Percentiles rank a stretch among this genome's conserved stretches.
Evolutionary conservation across 805 yeast species (phyloP).

Genomic region (Candida boleticola): DNA sequence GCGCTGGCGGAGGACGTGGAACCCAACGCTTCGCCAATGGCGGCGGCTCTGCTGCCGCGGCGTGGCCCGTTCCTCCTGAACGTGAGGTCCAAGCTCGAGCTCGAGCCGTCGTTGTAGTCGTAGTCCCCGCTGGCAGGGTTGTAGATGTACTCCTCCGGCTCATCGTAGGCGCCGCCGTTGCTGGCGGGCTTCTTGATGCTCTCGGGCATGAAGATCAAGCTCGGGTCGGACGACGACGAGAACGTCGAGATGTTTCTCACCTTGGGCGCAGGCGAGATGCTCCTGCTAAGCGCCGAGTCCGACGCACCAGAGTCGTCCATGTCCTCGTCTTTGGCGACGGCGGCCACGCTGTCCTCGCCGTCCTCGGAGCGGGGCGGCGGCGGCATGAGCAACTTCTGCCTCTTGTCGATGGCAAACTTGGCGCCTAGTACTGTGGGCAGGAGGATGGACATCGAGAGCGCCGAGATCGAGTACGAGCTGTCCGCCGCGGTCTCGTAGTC

Average conservation of each 20-base stretch:
- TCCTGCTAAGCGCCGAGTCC: not conserved
- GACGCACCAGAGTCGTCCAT: not conserved
- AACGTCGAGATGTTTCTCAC: constrained; percentile 13
- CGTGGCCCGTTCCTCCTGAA: not conserved
- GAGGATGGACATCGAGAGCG: constrained; percentile 17
- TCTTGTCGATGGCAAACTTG: constrained; percentile 29
- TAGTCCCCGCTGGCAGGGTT: constrained; percentile 15
- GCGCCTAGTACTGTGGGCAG: constrained; percentile 45
- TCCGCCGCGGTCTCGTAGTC: not conserved
- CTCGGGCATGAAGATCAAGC: constrained; percentile 5
- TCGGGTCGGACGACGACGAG: constrained; percentile 12
- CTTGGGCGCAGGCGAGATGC: constrained; percentile 8
- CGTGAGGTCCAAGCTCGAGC: not conserved
- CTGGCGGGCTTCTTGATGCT: not conserved
- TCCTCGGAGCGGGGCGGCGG: constrained; percentile 20
- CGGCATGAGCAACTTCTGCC: constrained; percentile 27
- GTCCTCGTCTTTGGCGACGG: not conserved
- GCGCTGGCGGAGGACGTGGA: constrained; percentile 12
- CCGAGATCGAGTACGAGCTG: constrained; percentile 2
- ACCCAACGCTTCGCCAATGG: not conserved
- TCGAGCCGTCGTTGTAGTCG: constrained; percentile 12
- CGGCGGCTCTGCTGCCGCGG: too few relatives aligned
- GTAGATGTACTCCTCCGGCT: constrained; percentile 14
- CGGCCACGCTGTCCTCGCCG: constrained; percentile 3
- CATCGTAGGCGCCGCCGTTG: not conserved